Conservation (phyloP, 192 early-diverging fungal genomes). For the Chytriomyces confervae region DNA sequence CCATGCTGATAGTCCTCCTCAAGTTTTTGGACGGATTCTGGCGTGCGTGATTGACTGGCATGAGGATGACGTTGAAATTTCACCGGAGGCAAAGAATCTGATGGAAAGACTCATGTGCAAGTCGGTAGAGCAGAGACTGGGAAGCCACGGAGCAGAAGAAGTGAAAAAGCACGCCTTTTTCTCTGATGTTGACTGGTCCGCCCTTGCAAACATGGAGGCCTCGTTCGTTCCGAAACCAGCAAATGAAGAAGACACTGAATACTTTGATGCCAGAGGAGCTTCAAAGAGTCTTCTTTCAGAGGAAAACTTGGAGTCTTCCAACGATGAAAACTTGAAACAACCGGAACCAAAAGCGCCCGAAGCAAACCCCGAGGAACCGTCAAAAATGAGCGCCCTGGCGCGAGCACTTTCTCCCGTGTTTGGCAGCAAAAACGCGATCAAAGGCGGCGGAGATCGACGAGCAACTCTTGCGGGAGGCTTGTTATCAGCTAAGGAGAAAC, state of each 20-base stretch:
- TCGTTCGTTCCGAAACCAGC: slow-evolving; percentile 83
- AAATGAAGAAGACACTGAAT: slow-evolving; percentile 83
- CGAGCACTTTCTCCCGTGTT: slow-evolving; percentile 17
- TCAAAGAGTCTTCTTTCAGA: slow-evolving; percentile 41
- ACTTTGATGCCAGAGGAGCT: slow-evolving; percentile 91
- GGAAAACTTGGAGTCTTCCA: slow-evolving; percentile 10
- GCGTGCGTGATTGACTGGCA: slow-evolving; percentile 76
- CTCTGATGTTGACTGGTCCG: slow-evolving; percentile 72
- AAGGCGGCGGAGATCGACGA: slow-evolving; percentile 21
- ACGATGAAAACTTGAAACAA: neutral
- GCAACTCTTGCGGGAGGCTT: neutral
- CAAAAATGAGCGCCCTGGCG: slow-evolving; percentile 18
- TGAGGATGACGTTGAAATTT: slow-evolving; percentile 71
- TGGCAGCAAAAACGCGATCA: neutral
- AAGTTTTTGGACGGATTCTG: slow-evolving; percentile 86
- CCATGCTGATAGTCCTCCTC: slow-evolving; percentile 74
- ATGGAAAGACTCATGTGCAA: slow-evolving; percentile 77
- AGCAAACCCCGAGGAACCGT: neutral
- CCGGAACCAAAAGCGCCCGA: neutral
- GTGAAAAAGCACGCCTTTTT: slow-evolving; percentile 83
- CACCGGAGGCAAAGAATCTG: slow-evolving; percentile 75
- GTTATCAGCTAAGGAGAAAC: neutral
- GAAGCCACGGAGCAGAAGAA: slow-evolving; percentile 71
- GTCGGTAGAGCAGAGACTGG: slow-evolving; percentile 69
- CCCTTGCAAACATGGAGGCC: slow-evolving; percentile 63